Conservation (phyloP, 2,329 filamentous ascomycete genomes). For the Penicillium paneum region DNA sequence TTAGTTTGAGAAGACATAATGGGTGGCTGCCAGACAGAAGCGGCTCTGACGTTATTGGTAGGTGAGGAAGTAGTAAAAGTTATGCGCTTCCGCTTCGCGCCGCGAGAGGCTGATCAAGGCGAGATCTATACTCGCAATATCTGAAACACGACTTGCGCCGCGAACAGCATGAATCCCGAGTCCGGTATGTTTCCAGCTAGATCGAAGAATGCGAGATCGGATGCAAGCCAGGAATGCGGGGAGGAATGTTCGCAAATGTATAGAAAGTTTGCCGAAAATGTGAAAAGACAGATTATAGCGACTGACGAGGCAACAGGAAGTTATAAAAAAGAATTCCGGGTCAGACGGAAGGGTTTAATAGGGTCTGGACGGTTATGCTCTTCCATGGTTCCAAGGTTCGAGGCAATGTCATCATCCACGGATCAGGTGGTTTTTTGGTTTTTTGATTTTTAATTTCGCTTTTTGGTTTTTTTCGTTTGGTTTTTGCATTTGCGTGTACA, state of each 20-base stretch:
- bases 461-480: not conserved
- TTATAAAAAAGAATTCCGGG: not conserved
- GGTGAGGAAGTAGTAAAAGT: not conserved
- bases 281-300: no score
- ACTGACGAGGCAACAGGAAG: not conserved
- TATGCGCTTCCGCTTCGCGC: not conserved
- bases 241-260: slow-evolving; percentile 2
- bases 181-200: slow-evolving; percentile 15
- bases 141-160: slow-evolving; percentile 14
- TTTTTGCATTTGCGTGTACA: no score
- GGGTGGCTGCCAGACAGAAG: slow-evolving; percentile 1
- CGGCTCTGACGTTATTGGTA: not conserved
- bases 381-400: slow-evolving; percentile 2
- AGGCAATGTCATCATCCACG: slow-evolving; percentile 4
- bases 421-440: not conserved
- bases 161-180: slow-evolving; percentile 16
- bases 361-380: not conserved
- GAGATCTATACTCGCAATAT: slow-evolving; percentile 13
- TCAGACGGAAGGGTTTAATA: slow-evolving; percentile 1
- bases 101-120: not conserved
- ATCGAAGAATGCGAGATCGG: slow-evolving; percentile 14
- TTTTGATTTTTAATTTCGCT: not conserved
- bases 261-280: not conserved
- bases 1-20: slow-evolving; percentile 52
- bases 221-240: slow-evolving; percentile 16